Percentiles rank a stretch among this genome's conserved stretches.
Evolutionary conservation across 108 stramenopile genomes (phyloP).

Genomic region (Conticribra guillardii): DNA sequence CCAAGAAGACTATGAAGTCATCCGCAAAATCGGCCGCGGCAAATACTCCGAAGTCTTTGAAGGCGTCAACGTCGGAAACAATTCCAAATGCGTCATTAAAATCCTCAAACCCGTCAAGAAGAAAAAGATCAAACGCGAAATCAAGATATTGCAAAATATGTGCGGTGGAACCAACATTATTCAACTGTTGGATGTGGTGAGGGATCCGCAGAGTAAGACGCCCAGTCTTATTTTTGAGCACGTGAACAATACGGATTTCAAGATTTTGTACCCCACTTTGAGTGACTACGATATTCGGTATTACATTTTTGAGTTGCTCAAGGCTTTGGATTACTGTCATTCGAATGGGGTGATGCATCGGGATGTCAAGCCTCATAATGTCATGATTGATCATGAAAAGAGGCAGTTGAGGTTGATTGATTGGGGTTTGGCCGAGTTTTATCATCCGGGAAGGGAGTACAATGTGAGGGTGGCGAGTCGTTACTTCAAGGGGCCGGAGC

Average conservation of each 20-base stretch:
- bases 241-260: conserved; percentile 99
- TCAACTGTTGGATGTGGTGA: conserved; percentile 98
- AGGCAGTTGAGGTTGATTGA: conserved; percentile 98
- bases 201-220: conserved; percentile 99
- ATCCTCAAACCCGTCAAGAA: conserved; percentile 99
- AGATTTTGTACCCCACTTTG: conserved; percentile 98
- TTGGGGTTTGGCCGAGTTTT: conserved; percentile 99
- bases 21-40: conserved; percentile 98
- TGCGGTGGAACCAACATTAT: conserved; percentile 99
- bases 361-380: conserved; percentile 99
- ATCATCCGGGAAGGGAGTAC: conserved; percentile 99
- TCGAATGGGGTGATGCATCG: conserved; percentile 99
- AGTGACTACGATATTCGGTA: conserved; percentile 99
- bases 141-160: conserved; percentile 99
- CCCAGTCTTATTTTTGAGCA: conserved; percentile 99
- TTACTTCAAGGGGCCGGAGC: conserved; percentile 99
- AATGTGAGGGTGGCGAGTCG: conserved; percentile 99
- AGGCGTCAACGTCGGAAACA: conserved; percentile 94
- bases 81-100: conserved; percentile 98
- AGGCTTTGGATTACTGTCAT: conserved; percentile 99
- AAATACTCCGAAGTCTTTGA: conserved; percentile 99
- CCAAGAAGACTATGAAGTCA: conserved; percentile 99
- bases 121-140: conserved; percentile 99
- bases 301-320: conserved; percentile 99
- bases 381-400: conserved; percentile 99